Percentiles rank a stretch among this genome's conserved stretches.
These are phyloP conservation scores for Tardiomyces blankii DNA, from an alignment of 1,139 yeast species.

Conservation along the genomic window DNA sequence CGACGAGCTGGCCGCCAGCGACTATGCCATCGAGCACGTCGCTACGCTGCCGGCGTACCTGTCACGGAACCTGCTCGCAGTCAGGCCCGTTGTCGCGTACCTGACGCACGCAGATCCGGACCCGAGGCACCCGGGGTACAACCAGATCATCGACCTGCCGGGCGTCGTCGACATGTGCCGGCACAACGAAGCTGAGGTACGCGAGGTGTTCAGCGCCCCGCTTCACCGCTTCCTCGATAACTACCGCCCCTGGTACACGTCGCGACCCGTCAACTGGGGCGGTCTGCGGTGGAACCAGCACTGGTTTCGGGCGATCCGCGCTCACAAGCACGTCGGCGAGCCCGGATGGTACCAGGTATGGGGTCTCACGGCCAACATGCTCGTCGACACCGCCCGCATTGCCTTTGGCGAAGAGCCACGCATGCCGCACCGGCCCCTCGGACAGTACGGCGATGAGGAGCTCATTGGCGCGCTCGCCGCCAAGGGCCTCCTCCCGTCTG, in stretches of 20 bases:
- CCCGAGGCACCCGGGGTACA: slow-evolving; percentile 17
- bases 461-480: slow-evolving; percentile 16
- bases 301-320: slow-evolving; percentile 21
- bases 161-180: slow-evolving; percentile 26
- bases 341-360: slow-evolving; percentile 69
- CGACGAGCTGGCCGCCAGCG: slow-evolving; percentile 25
- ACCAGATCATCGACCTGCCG: slow-evolving; percentile 18
- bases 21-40: slow-evolving; percentile 46
- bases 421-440: slow-evolving; percentile 21
- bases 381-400: slow-evolving; percentile 64
- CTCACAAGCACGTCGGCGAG: slow-evolving; percentile 40
- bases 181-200: slow-evolving; percentile 25
- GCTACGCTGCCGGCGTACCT: slow-evolving; percentile 62
- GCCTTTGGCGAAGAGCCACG: slow-evolving; percentile 34
- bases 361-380: slow-evolving; percentile 85
- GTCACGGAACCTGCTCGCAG: slow-evolving; percentile 71
- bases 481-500: slow-evolving; percentile 14
- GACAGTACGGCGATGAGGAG: slow-evolving; percentile 20
- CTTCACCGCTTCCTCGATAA: slow-evolving; percentile 16
- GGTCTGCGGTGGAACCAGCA: slow-evolving; percentile 22
- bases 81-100: slow-evolving; percentile 70
- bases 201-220: slow-evolving; percentile 23
- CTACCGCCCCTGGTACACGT: slow-evolving; percentile 24
- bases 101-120: slow-evolving; percentile 22
- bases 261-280: slow-evolving; percentile 25